These are phyloP conservation scores for Ulmus americana DNA, from an alignment of 331 rosid species.

Conservation along the genomic window DNA sequence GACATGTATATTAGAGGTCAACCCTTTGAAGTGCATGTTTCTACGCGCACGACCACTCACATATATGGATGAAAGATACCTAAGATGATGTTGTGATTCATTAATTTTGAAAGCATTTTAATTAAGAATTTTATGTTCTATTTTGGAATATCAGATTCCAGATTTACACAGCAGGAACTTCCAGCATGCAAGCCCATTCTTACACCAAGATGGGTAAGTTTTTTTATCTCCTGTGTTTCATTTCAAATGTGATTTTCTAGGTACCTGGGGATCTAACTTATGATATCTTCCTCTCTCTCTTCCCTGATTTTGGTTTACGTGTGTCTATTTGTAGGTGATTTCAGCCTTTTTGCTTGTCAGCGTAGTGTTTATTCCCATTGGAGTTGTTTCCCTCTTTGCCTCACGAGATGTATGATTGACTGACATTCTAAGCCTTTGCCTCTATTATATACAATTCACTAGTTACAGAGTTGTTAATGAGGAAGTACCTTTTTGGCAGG, in stretches of 20 bases:
- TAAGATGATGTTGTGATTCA: too few species aligned
- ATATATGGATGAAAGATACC: too few species aligned
- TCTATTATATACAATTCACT: conserved; percentile 2
- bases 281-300: conserved; percentile 6
- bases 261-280: conserved; percentile 1
- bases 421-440: conserved; percentile 5
- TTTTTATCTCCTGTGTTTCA: conserved; percentile 2
- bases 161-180: conserved; percentile 98
- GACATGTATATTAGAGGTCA: not conserved
- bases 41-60: too few species aligned
- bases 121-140: too few species aligned
- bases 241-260: not conserved
- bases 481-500: conserved; percentile 43
- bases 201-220: conserved; percentile 80
- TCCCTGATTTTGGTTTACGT: not conserved
- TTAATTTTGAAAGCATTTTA: too few species aligned
- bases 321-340: conserved; percentile 56
- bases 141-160: conserved; percentile 58
- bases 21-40: not conserved
- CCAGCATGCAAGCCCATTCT: conserved; percentile 99
- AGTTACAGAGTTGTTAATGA: conserved; percentile 25
- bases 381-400: conserved; percentile 77
- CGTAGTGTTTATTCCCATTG: conserved; percentile 77
- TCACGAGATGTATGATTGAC: conserved; percentile 65
- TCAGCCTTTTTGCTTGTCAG: conserved; percentile 86